Evolutionary conservation across 768 basidiomycete species (phyloP), one percentile per base, ranked within the genome.

Genomic region (Mycena maculata): DNA sequence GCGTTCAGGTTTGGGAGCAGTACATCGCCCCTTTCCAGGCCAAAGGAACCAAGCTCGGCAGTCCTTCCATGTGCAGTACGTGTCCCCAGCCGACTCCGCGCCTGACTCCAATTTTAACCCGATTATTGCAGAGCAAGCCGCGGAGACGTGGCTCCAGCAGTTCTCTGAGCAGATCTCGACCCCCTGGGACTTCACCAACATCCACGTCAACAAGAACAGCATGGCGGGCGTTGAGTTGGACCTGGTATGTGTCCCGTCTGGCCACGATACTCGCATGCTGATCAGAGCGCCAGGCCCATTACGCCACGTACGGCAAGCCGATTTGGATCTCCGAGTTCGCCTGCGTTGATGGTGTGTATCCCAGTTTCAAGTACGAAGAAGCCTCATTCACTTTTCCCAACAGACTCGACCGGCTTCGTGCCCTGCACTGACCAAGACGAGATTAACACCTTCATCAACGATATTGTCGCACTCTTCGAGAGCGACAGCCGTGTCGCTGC

Each of bases 261-360:
- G 28, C 22, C 25, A 1, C n/a, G 10, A 5, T 36, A 39, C 31
- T 48, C 6, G 8, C 27, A 20, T 50, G 49, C 41, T 67, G n/a
- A 53, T 50, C 28, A 9, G 13, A 13, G 16, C 33, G 41, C 20
- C 57, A 84, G 84, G 78, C 81, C 48, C 79, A 85, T 64, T 85
- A 85, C 67, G 76, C 76, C 73, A 71, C 67, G 42, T 85, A 84
- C 69, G 78, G 80, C 68, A 84, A 83, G 72, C 83, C 84, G 1
- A 79, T 85, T 58, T 85, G 83, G 83, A 78, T 85, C 18, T 82
- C 83, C 25, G 84, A 85, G 69, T 83, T 84, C 67, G 83, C 84
- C 55, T 85, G 84, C 62, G 83, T 84, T 33, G 77, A 84, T 54
- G 84, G 84, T 82, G 60, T 22, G 73, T 60, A n/a, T n/a, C n/a